Evolutionary conservation across 306 rosid genomes (phyloP), one percentile per base, ranked within the genome.

Genomic region (Lablab purpureus): DNA sequence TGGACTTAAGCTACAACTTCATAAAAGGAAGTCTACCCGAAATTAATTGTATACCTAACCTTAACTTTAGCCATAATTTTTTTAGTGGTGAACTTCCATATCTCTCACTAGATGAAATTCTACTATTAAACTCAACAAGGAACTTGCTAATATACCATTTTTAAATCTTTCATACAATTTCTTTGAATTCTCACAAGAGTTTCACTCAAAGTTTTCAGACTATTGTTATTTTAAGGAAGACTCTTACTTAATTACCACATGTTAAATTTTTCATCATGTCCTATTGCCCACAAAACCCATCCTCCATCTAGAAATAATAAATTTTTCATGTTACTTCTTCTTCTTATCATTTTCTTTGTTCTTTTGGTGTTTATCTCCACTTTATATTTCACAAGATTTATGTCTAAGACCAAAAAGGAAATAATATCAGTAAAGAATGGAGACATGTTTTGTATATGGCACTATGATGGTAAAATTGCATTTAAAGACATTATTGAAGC

Each of bases 381-480:
- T 13, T 28, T 60, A 5, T 60, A 60, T 60, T 60, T 60, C 21
- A 0, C 11, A 28, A 27, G 40, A 28, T 5, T 41, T 6, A 27
- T 5, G n/a, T 0, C 0, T 6, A 14, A 28, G 10, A 6, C 67
- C 40, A 27, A 60, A 60, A 6, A 0, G 28, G 11, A 60, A 60
- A 5, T 4, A 60, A 28, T 0, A 60, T 27, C 40, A 14, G 7
- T 21, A 28, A 60, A 60, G 67, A 27, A 60, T 7, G 67, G 41
- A 60, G 21, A 60, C 41, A 14, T 60, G 11, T 28, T 60, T 28
- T 60, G 41, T 13, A 60, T 28, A 60, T 60, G 67, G 67, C 28
- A 60, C 40, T 60, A 60, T 60, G 67, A 60, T 28, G 41, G 19
- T 1, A 27, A 14, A 28, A 60, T 60, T 27, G 67, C 67, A 60